Evolutionary conservation across 2,329 filamentous ascomycete genomes (phyloP), one percentile per base, ranked within the genome.

Genomic region (Botrytis paeoniae): DNA sequence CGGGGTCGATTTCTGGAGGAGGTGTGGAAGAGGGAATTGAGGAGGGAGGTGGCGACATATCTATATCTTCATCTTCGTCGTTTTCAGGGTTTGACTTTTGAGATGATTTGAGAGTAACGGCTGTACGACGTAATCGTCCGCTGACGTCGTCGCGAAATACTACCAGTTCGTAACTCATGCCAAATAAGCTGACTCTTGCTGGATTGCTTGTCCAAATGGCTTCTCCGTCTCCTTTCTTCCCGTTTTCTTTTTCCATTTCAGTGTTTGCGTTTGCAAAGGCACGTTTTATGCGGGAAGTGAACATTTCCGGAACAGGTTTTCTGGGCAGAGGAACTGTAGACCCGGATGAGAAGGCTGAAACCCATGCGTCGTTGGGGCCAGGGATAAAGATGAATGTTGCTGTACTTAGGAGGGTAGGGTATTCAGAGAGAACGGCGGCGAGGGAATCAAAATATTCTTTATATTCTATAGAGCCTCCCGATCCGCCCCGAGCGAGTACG

Each of bases 281-380:
- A 60, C 95, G 88, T 77, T 93, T 91, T 61, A 99, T 88, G 25
- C 96, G 88, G 45, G 91, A 95, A 0, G 95, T 98, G 83, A 99
- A 99, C 77, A 98, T 85, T 10, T 95, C 92, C 1, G 96, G 96
- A 3, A 99, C 88, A 0, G 87, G 83, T 76, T 91, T 91, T 16
- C 91, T 84, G 0, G 93, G 93, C 18, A 95, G 80, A 0, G 91
- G 88, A 0, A 89, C 88, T 0, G 92, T 89, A 1, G 92, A 91
- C 6, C 93, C 93, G 2, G 90, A 91, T 0, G 89, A 89, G 81
- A 97, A 97, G 3, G 94, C 88, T 0, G 94, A 97, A 8, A 92
- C 89, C 96, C 96, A 99, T n/a, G 93, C 95, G 81, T 99, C 96
- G 81, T 98, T 97, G 83, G 98, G 95, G 43, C 96, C 96, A 0